Conservation (phyloP, 1,284 basidiomycete species). For the Ganoderma lucidum region DNA sequence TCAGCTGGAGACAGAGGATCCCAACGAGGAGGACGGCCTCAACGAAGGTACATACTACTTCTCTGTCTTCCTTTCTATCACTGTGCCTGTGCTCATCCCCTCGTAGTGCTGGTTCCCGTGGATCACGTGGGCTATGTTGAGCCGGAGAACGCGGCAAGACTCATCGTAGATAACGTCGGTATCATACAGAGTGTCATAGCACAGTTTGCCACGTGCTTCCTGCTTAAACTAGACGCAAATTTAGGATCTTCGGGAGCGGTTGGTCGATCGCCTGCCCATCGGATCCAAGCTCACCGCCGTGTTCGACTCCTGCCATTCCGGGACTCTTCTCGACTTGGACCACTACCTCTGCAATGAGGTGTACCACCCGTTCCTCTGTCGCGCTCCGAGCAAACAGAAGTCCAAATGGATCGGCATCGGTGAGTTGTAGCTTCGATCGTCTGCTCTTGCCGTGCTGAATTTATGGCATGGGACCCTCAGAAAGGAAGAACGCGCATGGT, state of each 20-base stretch:
- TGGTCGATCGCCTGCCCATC: slow-evolving; percentile 50
- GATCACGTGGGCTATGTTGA: not conserved
- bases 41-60: slow-evolving; percentile 30
- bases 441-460: not conserved
- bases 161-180: slow-evolving; percentile 5
- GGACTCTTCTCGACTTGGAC: slow-evolving; percentile 53
- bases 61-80: not conserved
- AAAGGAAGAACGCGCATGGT: slow-evolving; percentile 28
- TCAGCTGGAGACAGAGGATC: slow-evolving; percentile 22
- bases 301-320: slow-evolving; percentile 58
- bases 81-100: not conserved
- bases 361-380: slow-evolving; percentile 56
- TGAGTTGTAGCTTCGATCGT: slow-evolving; percentile 9
- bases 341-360: slow-evolving; percentile 56
- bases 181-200: not conserved
- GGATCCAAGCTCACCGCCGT: slow-evolving; percentile 53
- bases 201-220: not conserved
- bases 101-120: not conserved
- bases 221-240: not conserved
- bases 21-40: slow-evolving; percentile 30
- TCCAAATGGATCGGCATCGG: slow-evolving; percentile 24
- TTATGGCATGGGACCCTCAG: slow-evolving; percentile 11
- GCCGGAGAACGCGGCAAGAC: not conserved
- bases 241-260: slow-evolving; percentile 48
- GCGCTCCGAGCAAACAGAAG: slow-evolving; percentile 44